phyloP scores from a whole-genome alignment of 2,329 filamentous ascomycete species.

The Fusarium subtropicale region DNA sequence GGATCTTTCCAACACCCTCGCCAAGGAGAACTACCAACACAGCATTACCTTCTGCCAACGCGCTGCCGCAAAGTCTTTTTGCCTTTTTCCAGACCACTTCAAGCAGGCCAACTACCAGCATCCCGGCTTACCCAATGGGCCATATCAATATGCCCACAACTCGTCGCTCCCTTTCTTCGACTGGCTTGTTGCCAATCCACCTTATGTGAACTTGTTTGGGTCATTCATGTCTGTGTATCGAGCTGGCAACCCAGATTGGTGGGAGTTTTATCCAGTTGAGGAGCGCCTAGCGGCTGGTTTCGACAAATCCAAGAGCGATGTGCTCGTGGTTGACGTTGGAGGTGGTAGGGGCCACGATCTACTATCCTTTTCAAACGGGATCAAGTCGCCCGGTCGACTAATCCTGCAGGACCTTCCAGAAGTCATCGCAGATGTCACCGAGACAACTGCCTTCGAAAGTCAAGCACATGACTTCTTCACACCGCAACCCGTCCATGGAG shows the following conservation, averaged over 20 bases:
- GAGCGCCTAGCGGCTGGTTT: conserved; percentile 15
- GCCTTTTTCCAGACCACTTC: conserved; percentile 23
- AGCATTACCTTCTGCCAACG: conserved; percentile 28
- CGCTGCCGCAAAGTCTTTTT: conserved; percentile 15
- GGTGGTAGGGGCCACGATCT: conserved; percentile 38
- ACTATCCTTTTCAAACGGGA: conserved; percentile 22
- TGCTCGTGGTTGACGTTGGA: conserved; percentile 36
- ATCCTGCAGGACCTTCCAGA: conserved; percentile 41
- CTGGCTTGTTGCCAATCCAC: conserved; percentile 18
- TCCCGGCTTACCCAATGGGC: conserved; percentile 6
- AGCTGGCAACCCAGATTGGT: conserved; percentile 23
- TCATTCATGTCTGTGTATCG: conserved; percentile 33
- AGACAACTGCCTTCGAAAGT: conserved; percentile 1
- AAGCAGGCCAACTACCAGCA: conserved; percentile 19
- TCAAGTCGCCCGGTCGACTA: conserved; percentile 2
- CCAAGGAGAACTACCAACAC: conserved; percentile 23
- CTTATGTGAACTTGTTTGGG: conserved; percentile 23
- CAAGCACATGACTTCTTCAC: conserved; percentile 36
- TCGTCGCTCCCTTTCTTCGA: conserved; percentile 21
- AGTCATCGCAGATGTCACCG: conserved; percentile 20
- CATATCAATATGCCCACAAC: conserved; percentile 27
- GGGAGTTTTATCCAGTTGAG: conserved; percentile 20
- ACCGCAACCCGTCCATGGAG: conserved; percentile 35
- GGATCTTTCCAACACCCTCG: conserved; percentile 18
- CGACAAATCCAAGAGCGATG: conserved; percentile 4